Conservation (phyloP, 495 filamentous ascomycete genomes). For the Geopyxis carbonaria region DNA sequence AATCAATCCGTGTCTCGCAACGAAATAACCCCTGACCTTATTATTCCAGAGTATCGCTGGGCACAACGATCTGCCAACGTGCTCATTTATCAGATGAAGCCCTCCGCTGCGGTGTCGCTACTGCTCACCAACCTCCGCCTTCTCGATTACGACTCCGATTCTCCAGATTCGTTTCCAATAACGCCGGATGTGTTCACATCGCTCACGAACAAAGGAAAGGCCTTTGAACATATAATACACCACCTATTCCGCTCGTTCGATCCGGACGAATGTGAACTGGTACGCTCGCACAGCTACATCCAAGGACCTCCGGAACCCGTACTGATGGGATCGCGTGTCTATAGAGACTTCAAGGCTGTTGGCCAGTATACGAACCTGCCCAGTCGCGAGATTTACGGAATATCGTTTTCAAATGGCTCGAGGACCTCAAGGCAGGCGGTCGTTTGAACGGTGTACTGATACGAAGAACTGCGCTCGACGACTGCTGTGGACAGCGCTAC, state of each 20-base stretch:
- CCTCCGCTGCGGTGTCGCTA: slow-evolving; percentile 19
- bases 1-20: too few relatives aligned
- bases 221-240: slow-evolving; percentile 23
- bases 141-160: slow-evolving; percentile 16
- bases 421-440: slow-evolving; percentile 21
- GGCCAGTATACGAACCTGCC: slow-evolving; percentile 23
- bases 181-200: slow-evolving; percentile 22
- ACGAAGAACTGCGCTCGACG: slow-evolving; percentile 20
- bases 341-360: slow-evolving; percentile 19
- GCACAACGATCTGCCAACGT: too few relatives aligned
- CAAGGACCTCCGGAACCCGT: neutral
- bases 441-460: slow-evolving; percentile 18
- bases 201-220: slow-evolving; percentile 24
- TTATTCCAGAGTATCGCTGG: too few relatives aligned
- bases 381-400: slow-evolving; percentile 24
- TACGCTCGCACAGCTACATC: slow-evolving; percentile 8
- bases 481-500: slow-evolving; percentile 24
- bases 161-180: slow-evolving; percentile 16
- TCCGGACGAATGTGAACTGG: slow-evolving; percentile 20
- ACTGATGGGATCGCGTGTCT: neutral
- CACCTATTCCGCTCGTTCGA: slow-evolving; percentile 20
- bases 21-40: too few relatives aligned
- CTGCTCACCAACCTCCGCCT: slow-evolving; percentile 24
- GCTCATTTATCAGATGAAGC: too few relatives aligned
- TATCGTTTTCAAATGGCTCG: slow-evolving; percentile 24